phyloP scores from a whole-genome alignment of 306 rosid species.

The Dryas octopetala region DNA sequence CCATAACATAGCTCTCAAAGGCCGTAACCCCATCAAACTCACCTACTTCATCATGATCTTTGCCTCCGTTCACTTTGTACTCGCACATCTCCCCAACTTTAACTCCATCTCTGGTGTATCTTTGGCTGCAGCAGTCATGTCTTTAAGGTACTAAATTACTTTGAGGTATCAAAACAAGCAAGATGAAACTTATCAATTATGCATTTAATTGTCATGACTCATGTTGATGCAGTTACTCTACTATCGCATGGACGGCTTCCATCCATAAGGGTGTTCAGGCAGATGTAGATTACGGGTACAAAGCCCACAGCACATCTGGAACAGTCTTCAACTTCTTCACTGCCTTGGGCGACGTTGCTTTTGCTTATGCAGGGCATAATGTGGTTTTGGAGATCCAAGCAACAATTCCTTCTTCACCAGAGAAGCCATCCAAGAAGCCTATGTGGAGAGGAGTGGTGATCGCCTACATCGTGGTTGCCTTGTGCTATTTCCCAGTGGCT shows the following conservation, averaged over 20 bases:
- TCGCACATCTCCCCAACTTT: constrained; percentile 70
- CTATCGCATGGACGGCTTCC: constrained; percentile 66
- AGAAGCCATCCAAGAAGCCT: constrained; percentile 70
- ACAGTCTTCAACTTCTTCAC: constrained; percentile 46
- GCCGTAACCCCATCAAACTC: constrained; percentile 48
- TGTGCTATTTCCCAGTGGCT: constrained; percentile 75
- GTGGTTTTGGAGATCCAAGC: constrained; percentile 78
- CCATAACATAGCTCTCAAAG: constrained; percentile 36
- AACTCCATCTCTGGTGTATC: constrained; percentile 62
- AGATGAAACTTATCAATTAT: too few relatives aligned
- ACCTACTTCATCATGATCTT: constrained; percentile 67
- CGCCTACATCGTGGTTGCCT: constrained; percentile 61
- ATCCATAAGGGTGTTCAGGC: constrained; percentile 50
- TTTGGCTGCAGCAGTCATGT: constrained; percentile 68
- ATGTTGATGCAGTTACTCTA: constrained; percentile 51
- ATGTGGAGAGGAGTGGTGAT: constrained; percentile 77
- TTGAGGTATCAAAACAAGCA: background rate
- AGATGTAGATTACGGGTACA: constrained; percentile 41
- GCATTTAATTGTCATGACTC: too few relatives aligned
- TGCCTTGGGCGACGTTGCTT: constrained; percentile 65
- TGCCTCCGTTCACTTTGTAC: constrained; percentile 66
- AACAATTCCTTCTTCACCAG: constrained; percentile 69
- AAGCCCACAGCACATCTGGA: constrained; percentile 30
- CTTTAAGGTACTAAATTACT: constrained; percentile 47
- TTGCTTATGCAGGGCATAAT: constrained; percentile 73